Evolutionary conservation across 306 rosid genomes (phyloP), one percentile per base, ranked within the genome.

Genomic region (Macrotyloma uniflorum): DNA sequence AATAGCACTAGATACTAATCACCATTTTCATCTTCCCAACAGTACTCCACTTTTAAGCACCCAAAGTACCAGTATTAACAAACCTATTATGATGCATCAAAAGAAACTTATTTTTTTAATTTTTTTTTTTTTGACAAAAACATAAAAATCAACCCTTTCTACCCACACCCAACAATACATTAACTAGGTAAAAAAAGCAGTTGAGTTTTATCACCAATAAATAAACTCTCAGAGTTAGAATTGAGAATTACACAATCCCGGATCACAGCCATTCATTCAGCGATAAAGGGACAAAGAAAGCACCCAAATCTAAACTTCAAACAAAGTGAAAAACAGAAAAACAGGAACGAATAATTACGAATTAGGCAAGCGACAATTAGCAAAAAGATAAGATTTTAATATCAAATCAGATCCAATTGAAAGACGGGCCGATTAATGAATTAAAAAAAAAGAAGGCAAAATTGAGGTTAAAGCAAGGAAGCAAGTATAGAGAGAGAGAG

Each of bases 401-500:
- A 64, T 23, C 70, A 67, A 13, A 79, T 46, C 79, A 84, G 85
- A 89, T 85, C 86, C 79, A 51, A 28, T 38, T 12, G 70, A 76
- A 66, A 76, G 38, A 63, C 13, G 57, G 72, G 35, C 38, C 53
- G 36, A 36, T 14, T 13, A 46, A 42, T 15, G 40, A 54, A 33
- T 28, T 24, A 12, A 43, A 80, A 26, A 61, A 42, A 11, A 11
- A 9, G 6, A 1, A 3, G 36, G 36, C 11, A 46, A 76, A 19
- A 50, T 16, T 23, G 70, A 55, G 24, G 55, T 6, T 0, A 69
- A 36, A 46, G 64, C 15, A 64, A 40, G 50, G 35, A 68, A 30
- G 49, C 22, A 6, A 33, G 28, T 9, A 54, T 6, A 38, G 43
- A 42, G 70, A 63, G 57, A 55, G 30, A 11, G 47, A 64, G 47